Evolutionary conservation across 2,329 filamentous ascomycete species (phyloP).

Genomic region (Lasiodiplodia citricola): DNA sequence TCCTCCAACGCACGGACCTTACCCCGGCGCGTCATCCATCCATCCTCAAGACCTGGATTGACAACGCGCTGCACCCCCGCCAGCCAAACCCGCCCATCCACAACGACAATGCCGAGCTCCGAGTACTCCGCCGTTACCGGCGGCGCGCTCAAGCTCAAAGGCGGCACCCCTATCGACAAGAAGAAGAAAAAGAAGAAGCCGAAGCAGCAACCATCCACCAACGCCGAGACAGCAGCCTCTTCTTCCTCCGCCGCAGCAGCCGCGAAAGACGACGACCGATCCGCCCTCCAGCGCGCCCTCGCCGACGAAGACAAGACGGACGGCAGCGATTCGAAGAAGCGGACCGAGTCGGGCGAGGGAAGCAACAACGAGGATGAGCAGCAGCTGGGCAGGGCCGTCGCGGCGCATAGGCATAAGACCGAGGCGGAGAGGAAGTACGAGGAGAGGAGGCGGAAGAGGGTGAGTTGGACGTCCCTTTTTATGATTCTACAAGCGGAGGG

Average conservation of each 20-base stretch:
- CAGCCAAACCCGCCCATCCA: neutral
- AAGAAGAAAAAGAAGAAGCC: conserved; percentile 60
- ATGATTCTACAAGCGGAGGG: neutral
- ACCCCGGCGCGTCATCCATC: too few relatives aligned
- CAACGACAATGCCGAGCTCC: conserved; percentile 17
- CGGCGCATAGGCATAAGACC: conserved; percentile 65
- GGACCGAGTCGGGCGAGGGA: neutral
- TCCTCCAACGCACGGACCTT: too few relatives aligned
- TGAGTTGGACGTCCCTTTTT: conserved; percentile 51
- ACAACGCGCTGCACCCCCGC: neutral
- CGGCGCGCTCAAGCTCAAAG: conserved; percentile 86
- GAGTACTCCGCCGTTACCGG: conserved; percentile 55
- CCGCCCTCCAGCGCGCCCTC: conserved; percentile 16
- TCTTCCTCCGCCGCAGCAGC: conserved; percentile 20
- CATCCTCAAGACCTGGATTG: too few relatives aligned
- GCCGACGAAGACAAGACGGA: conserved; percentile 38
- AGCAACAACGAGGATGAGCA: conserved; percentile 33
- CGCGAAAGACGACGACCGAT: neutral
- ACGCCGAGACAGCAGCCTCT: conserved; percentile 29
- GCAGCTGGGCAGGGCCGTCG: conserved; percentile 32
- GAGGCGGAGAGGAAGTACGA: conserved; percentile 82
- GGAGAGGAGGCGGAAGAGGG: conserved; percentile 79
- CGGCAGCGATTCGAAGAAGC: neutral
- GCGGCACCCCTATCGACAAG: conserved; percentile 69
- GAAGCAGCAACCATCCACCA: conserved; percentile 23